A percentile compares a stretch with the other conserved stretches of the same genome.
Conservation (phyloP, 306 rosid species). For the Morella rubra region DNA sequence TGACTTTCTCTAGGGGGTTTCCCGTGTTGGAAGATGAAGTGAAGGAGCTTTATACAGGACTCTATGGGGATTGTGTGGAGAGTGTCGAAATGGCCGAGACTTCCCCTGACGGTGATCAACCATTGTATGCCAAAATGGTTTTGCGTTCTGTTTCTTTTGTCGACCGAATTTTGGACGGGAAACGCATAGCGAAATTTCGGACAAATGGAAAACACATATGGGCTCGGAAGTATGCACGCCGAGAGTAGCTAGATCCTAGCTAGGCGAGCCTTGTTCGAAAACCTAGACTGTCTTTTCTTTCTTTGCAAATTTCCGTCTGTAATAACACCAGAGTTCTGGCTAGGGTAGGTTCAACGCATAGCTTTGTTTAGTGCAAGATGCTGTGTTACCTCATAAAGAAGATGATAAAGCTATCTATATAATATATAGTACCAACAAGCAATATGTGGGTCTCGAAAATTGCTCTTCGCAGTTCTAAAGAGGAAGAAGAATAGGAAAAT, state of each 20-base stretch:
- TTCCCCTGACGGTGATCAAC: constrained; percentile 30
- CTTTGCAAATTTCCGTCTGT: not conserved
- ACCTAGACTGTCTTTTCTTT: not conserved
- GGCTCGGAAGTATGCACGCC: constrained; percentile 61
- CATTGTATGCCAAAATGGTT: constrained; percentile 56
- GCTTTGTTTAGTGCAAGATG: too few relatives aligned
- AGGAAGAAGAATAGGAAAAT: too few relatives aligned
- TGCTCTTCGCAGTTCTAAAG: too few relatives aligned
- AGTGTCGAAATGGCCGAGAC: constrained; percentile 38
- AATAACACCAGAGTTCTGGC: not conserved
- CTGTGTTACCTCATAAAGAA: too few relatives aligned
- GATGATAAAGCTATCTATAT: too few relatives aligned
- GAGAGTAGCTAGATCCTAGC: constrained; percentile 31
- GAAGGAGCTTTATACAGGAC: constrained; percentile 19
- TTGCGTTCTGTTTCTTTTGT: constrained; percentile 28
- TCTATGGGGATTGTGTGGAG: constrained; percentile 44
- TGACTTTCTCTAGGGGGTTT: constrained; percentile 64
- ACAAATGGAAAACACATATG: constrained; percentile 62
- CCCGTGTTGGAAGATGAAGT: constrained; percentile 48
- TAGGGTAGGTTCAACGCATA: too few relatives aligned
- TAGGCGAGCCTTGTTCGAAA: not conserved
- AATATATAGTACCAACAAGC: too few relatives aligned
- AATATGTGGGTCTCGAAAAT: too few relatives aligned
- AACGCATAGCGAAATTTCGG: constrained; percentile 36
- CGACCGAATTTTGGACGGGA: constrained; percentile 47